Evolutionary conservation across 192 early-diverging fungal species (phyloP), one percentile per base, ranked within the genome.

Genomic region (Radiomyces spectabilis): DNA sequence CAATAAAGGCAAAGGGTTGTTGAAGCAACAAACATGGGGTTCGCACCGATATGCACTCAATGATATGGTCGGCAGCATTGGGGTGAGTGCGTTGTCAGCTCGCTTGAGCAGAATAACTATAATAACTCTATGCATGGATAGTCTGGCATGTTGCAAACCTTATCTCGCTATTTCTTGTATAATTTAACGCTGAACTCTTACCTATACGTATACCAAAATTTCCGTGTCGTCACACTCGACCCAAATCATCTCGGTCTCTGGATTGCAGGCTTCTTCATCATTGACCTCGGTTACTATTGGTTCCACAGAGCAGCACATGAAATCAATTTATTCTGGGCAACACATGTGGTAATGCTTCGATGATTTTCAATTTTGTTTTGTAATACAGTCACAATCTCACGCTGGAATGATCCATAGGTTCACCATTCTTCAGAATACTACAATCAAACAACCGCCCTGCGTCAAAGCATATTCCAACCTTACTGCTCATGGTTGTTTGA

Each of bases 241-340:
- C 65, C 70, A 19, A 63, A 49, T 22, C 63, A 67, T 24, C 30
- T 74, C 4, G 65, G 34, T 10, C 67, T 71, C n/a, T 82, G 80
- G 80, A 41, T 78, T 34, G 61, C 64, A 24, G 75, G 74, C 16
- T 81, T 81, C 44, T 51, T 81, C n/a, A 59, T 52, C 10, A 69
- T 71, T 13, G 79, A 79, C 67, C 63, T 69, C n/a, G 60, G 27
- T 5, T 64, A 69, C 47, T 66, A 69, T 21, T 76, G 65, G 67
- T 78, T 80, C 43, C 80, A 82, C 37, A 61, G 80, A 18, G 71
- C 65, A 6, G 80, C 78, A 5, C 80, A 82, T 46, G 80, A 82
- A 59, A 58, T 82, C 22, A 82, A 80, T 56, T 54, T 81, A 34
- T 63, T 78, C 26, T 82, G 80, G 80, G 77, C 78, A 37, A 59